Conservation (phyloP, 192 early-diverging fungal genomes). For the Umbelopsis ramanniana region DNA sequence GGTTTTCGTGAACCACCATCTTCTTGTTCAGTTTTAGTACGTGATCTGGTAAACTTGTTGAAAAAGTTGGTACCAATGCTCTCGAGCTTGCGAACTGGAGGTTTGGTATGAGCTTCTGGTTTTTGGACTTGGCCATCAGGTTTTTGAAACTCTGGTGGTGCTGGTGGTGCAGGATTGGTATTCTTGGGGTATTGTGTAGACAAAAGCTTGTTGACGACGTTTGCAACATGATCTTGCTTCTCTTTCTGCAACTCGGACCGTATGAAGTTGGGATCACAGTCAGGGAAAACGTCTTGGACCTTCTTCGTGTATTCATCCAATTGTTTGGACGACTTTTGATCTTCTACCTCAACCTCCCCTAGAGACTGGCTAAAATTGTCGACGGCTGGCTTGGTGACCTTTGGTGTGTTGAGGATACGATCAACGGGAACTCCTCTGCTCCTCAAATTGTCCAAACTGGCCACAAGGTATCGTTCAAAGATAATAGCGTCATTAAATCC, state of each 20-base stretch:
- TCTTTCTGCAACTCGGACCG: conserved; percentile 52
- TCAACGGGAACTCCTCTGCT: conserved; percentile 69
- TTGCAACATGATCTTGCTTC: conserved; percentile 52
- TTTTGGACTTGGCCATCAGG: neutral
- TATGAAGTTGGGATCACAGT: conserved; percentile 64
- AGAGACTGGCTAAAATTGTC: conserved; percentile 22
- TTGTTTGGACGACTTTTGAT: conserved; percentile 30
- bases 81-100: neutral
- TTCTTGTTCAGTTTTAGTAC: neutral
- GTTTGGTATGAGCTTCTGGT: neutral
- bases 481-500: conserved; percentile 81
- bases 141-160: neutral
- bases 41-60: conserved; percentile 7
- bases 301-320: conserved; percentile 38
- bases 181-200: conserved; percentile 51
- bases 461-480: conserved; percentile 73
- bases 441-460: conserved; percentile 65
- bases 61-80: neutral
- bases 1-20: neutral
- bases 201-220: conserved; percentile 64
- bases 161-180: neutral
- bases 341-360: neutral
- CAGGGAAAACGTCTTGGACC: conserved; percentile 65
- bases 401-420: conserved; percentile 56
- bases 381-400: neutral